These are phyloP conservation scores for Pyrrhoderma noxium DNA, from an alignment of 1,284 basidiomycete species.

Conservation along the genomic window DNA sequence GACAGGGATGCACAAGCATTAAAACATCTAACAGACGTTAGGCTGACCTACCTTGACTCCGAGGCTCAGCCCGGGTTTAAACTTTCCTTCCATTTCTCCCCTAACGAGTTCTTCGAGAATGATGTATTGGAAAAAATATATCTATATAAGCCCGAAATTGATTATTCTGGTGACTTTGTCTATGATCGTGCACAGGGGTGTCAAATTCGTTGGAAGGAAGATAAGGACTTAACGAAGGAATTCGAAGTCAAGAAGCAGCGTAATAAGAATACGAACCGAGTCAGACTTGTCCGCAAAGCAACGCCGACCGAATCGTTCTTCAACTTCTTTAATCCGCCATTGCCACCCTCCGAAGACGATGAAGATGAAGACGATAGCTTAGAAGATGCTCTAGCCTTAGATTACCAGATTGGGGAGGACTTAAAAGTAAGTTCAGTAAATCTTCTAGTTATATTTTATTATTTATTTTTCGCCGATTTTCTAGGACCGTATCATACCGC, in stretches of 20 bases:
- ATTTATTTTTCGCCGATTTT: neutral
- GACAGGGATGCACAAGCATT: slow-evolving; percentile 83
- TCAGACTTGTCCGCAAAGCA: slow-evolving; percentile 86
- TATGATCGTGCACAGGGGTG: slow-evolving; percentile 93
- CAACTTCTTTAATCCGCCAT: slow-evolving; percentile 93
- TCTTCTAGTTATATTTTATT: neutral
- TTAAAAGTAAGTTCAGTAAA: slow-evolving; percentile 82
- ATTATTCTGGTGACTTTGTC: slow-evolving; percentile 91
- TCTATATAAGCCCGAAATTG: slow-evolving; percentile 89
- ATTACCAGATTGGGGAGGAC: slow-evolving; percentile 98
- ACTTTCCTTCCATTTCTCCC: slow-evolving; percentile 75
- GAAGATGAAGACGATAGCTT: slow-evolving; percentile 84
- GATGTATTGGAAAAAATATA: slow-evolving; percentile 87
- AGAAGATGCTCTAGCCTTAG: slow-evolving; percentile 90
- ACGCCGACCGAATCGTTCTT: slow-evolving; percentile 91
- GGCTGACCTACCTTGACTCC: slow-evolving; percentile 57
- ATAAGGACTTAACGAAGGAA: slow-evolving; percentile 96
- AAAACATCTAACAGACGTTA: slow-evolving; percentile 62
- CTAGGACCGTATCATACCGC: slow-evolving; percentile 73
- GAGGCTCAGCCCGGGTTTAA: slow-evolving; percentile 77
- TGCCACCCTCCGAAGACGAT: slow-evolving; percentile 55
- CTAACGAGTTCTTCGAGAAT: slow-evolving; percentile 90
- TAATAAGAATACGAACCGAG: slow-evolving; percentile 96
- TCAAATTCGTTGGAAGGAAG: slow-evolving; percentile 95
- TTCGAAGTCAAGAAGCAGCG: slow-evolving; percentile 99